Evolutionary conservation across 495 filamentous ascomycete species (phyloP).

Genomic region (Podospora fimiseda): DNA sequence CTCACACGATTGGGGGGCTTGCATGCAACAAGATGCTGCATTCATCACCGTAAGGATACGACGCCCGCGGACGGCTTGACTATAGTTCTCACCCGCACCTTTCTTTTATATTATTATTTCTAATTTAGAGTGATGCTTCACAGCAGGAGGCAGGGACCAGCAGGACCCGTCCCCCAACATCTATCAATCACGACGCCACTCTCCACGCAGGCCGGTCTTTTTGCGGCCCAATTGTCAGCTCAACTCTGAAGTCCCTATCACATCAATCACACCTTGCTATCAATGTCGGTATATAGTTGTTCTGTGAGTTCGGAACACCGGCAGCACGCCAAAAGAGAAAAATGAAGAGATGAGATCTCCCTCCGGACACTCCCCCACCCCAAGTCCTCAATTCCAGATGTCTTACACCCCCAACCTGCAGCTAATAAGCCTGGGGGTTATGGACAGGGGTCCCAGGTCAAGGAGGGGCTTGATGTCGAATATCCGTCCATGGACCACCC

Average conservation of each 20-base stretch:
- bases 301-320: not conserved
- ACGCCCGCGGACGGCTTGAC: not conserved
- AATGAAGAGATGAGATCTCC: too few species aligned
- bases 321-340: not conserved
- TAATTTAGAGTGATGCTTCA: too few species aligned
- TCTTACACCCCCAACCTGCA: too few species aligned
- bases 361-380: too few species aligned
- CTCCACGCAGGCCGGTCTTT: not conserved
- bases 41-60: not conserved
- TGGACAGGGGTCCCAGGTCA: too few species aligned
- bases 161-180: not conserved
- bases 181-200: not conserved
- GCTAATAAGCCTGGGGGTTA: too few species aligned
- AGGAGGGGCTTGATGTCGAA: too few species aligned
- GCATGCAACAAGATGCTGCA: slow-evolving; percentile 1
- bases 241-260: not conserved
- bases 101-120: too few species aligned
- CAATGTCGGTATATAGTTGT: not conserved
- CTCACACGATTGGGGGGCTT: slow-evolving; percentile 4
- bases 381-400: too few species aligned
- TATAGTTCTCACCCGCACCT: not conserved
- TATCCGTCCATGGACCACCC: not conserved
- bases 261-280: slow-evolving; percentile 1
- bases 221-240: not conserved
- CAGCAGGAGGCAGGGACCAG: too few species aligned